Evolutionary conservation across 2,329 filamentous ascomycete species (phyloP).

Genomic region (Cytospora piceae): DNA sequence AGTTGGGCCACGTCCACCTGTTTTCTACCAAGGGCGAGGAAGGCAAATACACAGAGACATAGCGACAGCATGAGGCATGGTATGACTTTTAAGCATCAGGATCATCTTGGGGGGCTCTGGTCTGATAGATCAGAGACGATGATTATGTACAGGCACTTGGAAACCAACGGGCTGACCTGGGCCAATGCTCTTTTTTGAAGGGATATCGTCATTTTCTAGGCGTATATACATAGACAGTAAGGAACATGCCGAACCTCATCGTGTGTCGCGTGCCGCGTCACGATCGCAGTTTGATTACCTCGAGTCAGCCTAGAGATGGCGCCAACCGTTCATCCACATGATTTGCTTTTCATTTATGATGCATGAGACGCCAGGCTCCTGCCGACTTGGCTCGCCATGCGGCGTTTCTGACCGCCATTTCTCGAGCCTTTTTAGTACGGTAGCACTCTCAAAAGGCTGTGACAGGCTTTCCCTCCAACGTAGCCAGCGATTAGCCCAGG

Average conservation of each 20-base stretch:
- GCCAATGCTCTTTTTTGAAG: neutral
- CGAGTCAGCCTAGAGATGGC: slow-evolving; percentile 49
- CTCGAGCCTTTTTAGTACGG: slow-evolving; percentile 46
- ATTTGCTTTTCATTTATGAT: slow-evolving; percentile 65
- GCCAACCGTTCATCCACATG: slow-evolving; percentile 61
- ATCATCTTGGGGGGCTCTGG: slow-evolving; percentile 14
- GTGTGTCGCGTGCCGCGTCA: neutral
- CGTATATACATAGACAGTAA: neutral
- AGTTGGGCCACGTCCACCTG: neutral
- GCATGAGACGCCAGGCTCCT: slow-evolving; percentile 52
- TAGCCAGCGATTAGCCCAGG: slow-evolving; percentile 61
- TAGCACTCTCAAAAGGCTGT: slow-evolving; percentile 42
- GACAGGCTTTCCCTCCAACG: slow-evolving; percentile 50
- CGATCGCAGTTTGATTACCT: neutral
- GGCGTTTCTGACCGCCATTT: slow-evolving; percentile 45
- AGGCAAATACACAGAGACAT: no score
- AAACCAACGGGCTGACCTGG: neutral
- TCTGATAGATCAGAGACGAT: neutral
- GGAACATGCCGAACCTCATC: neutral
- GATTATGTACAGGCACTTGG: neutral
- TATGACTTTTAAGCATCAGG: neutral
- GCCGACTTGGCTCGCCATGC: slow-evolving; percentile 36
- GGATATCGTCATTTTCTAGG: neutral
- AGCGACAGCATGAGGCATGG: neutral
- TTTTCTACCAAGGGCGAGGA: neutral